These are phyloP conservation scores for Holtermannia corniformis DNA, from an alignment of 768 basidiomycete genomes.

Conservation along the genomic window DNA sequence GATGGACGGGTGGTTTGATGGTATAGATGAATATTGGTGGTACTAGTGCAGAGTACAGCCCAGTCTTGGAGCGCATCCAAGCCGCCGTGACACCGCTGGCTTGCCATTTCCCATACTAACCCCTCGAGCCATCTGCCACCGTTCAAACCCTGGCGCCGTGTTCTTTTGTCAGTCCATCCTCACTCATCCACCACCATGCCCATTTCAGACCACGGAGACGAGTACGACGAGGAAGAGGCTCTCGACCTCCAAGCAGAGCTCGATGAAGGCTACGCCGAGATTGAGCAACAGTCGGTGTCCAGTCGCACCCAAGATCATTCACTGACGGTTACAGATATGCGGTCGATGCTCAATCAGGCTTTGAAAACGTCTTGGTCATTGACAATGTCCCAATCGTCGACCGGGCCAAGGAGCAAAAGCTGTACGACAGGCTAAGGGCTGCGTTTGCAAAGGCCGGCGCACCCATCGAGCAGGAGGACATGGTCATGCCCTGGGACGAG, in stretches of 20 bases:
- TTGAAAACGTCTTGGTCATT: conserved; percentile 85
- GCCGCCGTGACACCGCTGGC: too few species aligned
- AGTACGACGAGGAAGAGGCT: conserved; percentile 23
- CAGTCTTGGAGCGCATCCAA: too few species aligned
- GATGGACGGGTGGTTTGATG: too few species aligned
- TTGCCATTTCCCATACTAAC: too few species aligned
- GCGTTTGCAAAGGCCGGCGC: conserved; percentile 75
- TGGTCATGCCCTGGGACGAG: conserved; percentile 83
- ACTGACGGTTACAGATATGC: conserved; percentile 55
- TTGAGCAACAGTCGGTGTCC: conserved; percentile 27
- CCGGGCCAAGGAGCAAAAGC: conserved; percentile 67
- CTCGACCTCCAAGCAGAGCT: conserved; percentile 31
- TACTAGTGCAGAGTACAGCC: too few species aligned
- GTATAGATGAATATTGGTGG: too few species aligned
- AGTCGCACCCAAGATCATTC: background rate
- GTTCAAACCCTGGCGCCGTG: too few species aligned
- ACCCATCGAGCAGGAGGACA: conserved; percentile 62
- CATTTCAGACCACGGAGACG: conserved; percentile 2
- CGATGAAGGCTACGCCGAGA: conserved; percentile 29
- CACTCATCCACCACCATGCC: background rate
- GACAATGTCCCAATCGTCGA: conserved; percentile 90
- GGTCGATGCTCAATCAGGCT: conserved; percentile 69
- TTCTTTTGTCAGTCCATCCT: background rate
- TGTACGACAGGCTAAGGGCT: conserved; percentile 70
- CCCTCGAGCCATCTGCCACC: too few species aligned